Evolutionary conservation across 2,329 filamentous ascomycete genomes (phyloP).

Genomic region (Mollisiaceae sp.): DNA sequence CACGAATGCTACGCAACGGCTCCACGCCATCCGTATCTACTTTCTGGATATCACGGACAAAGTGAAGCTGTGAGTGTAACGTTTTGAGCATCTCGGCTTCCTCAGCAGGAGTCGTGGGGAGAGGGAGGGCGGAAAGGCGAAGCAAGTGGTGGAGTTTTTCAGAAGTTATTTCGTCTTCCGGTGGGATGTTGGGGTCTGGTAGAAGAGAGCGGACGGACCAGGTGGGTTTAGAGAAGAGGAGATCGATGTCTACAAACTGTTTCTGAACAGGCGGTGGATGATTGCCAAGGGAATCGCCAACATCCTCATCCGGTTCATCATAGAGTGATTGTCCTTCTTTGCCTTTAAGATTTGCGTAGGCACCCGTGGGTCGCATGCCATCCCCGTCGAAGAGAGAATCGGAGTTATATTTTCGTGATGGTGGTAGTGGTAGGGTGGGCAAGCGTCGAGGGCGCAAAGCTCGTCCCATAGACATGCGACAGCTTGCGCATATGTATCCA

Average conservation of each 20-base stretch:
- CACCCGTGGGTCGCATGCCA: background rate
- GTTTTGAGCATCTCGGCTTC: conserved; percentile 75
- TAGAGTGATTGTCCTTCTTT: background rate
- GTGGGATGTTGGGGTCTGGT: conserved; percentile 45
- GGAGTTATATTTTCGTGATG: conserved; percentile 20
- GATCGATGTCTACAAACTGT: conserved; percentile 23
- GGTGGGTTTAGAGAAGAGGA: conserved; percentile 71
- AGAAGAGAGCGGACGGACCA: conserved; percentile 86
- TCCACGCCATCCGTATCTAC: conserved; percentile 76
- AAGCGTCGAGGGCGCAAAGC: background rate
- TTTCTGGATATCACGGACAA: conserved; percentile 83
- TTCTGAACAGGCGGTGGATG: background rate
- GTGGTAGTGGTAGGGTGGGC: background rate
- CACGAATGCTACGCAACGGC: conserved; percentile 79
- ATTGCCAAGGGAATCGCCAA: background rate
- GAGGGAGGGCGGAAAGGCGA: conserved; percentile 84
- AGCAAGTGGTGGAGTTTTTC: conserved; percentile 82
- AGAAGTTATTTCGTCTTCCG: conserved; percentile 52
- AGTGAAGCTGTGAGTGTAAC: conserved; percentile 82
- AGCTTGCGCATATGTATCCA: conserved; percentile 28
- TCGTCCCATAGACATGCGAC: conserved; percentile 25
- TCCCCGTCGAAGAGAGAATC: background rate
- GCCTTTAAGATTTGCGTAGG: background rate
- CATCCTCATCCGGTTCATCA: background rate
- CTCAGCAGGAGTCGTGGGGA: conserved; percentile 64